These are phyloP conservation scores for Sungouiozyma ichnusensis DNA, from an alignment of 805 yeast species.

Conservation along the genomic window DNA sequence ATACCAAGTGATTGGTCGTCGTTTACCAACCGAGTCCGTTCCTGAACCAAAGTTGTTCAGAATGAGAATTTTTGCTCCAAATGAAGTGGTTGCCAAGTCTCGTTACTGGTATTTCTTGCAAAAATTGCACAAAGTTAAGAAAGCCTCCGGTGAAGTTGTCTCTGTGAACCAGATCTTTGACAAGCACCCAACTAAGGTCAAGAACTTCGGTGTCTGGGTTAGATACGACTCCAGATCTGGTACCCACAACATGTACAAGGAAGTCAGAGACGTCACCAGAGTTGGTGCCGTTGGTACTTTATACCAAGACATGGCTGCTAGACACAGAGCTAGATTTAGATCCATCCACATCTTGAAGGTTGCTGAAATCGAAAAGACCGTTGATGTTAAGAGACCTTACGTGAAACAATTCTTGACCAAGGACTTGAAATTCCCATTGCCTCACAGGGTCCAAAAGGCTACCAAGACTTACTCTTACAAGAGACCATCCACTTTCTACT, in stretches of 20 bases:
- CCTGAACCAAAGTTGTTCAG: slow-evolving; percentile 99
- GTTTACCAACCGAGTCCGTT: slow-evolving; percentile 96
- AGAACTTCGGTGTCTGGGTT: slow-evolving; percentile 99
- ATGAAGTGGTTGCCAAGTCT: slow-evolving; percentile 98
- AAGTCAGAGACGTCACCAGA: slow-evolving; percentile 99
- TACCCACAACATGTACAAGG: slow-evolving; percentile 99
- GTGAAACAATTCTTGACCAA: slow-evolving; percentile 90
- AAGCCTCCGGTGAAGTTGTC: slow-evolving; percentile 98
- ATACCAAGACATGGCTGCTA: slow-evolving; percentile 99
- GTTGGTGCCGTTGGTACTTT: slow-evolving; percentile 96
- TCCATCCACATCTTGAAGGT: slow-evolving; percentile 98
- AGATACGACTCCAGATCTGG: slow-evolving; percentile 99
- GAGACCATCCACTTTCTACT: slow-evolving; percentile 97
- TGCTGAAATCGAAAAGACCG: slow-evolving; percentile 95
- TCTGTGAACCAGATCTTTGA: slow-evolving; percentile 85
- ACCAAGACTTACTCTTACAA: slow-evolving; percentile 78
- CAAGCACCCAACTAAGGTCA: slow-evolving; percentile 96
- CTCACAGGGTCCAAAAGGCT: slow-evolving; percentile 96
- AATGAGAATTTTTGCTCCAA: slow-evolving; percentile 99
- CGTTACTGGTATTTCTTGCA: slow-evolving; percentile 99
- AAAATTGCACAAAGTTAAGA: slow-evolving; percentile 98
- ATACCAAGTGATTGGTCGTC: slow-evolving; percentile 99
- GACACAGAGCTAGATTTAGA: slow-evolving; percentile 99
- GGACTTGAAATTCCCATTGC: slow-evolving; percentile 98
- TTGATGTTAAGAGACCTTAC: slow-evolving; percentile 98